These are phyloP conservation scores for Malassezia slooffiae DNA, from an alignment of 1,284 basidiomycete genomes.

Conservation along the genomic window DNA sequence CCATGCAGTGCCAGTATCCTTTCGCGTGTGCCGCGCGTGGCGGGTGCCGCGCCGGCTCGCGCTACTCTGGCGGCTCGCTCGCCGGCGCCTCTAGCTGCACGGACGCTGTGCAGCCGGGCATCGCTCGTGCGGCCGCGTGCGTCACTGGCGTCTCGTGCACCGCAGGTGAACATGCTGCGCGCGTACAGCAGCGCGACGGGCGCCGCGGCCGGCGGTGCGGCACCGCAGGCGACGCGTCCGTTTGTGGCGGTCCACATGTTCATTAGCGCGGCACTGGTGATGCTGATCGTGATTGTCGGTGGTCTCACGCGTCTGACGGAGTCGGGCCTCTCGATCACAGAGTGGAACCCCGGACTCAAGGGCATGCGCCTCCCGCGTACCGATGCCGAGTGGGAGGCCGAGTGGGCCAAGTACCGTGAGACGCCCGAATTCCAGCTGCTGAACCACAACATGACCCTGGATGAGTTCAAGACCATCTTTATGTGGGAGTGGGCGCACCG, in stretches of 20 bases:
- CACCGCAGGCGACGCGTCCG: conserved; percentile 52
- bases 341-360: conserved; percentile 81
- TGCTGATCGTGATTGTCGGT: conserved; percentile 86
- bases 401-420: conserved; percentile 88
- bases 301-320: conserved; percentile 94
- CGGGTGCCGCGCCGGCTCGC: too few relatives aligned
- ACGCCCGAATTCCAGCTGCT: conserved; percentile 93
- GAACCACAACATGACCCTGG: conserved; percentile 72
- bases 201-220: not conserved
- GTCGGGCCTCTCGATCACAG: conserved; percentile 91
- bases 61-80: too few relatives aligned
- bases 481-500: conserved; percentile 99
- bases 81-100: too few relatives aligned
- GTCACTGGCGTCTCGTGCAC: too few relatives aligned
- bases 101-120: too few relatives aligned
- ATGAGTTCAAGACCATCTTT: conserved; percentile 93
- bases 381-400: conserved; percentile 67
- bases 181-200: conserved; percentile 2
- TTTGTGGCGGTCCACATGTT: conserved; percentile 69
- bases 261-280: conserved; percentile 69
- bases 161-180: not conserved
- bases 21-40: too few relatives aligned
- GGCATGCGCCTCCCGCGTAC: conserved; percentile 75
- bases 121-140: too few relatives aligned
- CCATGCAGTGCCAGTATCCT: too few relatives aligned